phyloP scores from a whole-genome alignment of 1,139 yeast genomes.

The Geotrichum restrictum region DNA sequence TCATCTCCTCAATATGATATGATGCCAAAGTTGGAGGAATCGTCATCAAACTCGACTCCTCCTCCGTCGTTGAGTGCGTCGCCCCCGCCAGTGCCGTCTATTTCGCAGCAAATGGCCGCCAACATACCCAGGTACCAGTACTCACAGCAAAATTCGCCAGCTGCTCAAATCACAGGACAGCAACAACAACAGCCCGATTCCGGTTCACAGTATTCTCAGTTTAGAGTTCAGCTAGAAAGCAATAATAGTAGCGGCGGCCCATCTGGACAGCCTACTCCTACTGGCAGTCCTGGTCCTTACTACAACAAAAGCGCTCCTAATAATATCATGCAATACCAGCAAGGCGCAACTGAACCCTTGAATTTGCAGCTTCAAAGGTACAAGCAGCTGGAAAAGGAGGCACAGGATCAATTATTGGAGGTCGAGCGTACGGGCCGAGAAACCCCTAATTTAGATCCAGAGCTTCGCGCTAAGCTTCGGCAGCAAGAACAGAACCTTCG shows the following conservation, averaged over 20 bases:
- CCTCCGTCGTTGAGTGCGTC: slow-evolving; percentile 4
- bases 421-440: slow-evolving; percentile 28
- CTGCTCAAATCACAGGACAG: not conserved
- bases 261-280: not conserved
- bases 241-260: too few relatives aligned
- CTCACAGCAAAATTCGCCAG: not conserved
- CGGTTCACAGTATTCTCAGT: slow-evolving; percentile 9
- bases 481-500: slow-evolving; percentile 29
- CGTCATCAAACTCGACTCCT: not conserved
- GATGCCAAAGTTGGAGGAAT: not conserved
- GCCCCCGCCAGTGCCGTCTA: slow-evolving; percentile 12
- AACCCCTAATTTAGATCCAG: slow-evolving; percentile 27
- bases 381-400: slow-evolving; percentile 18
- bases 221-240: slow-evolving; percentile 9
- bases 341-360: slow-evolving; percentile 8
- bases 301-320: not conserved
- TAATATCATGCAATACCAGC: slow-evolving; percentile 5
- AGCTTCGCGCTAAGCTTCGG: slow-evolving; percentile 24
- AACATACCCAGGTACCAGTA: slow-evolving; percentile 8
- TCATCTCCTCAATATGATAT: not conserved
- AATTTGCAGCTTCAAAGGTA: slow-evolving; percentile 13
- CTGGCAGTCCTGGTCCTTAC: slow-evolving; percentile 17
- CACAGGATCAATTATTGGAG: slow-evolving; percentile 25
- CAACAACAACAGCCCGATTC: not conserved
- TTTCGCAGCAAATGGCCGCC: slow-evolving; percentile 15